Conservation (phyloP, 306 rosid species). For the Parietaria judaica region DNA sequence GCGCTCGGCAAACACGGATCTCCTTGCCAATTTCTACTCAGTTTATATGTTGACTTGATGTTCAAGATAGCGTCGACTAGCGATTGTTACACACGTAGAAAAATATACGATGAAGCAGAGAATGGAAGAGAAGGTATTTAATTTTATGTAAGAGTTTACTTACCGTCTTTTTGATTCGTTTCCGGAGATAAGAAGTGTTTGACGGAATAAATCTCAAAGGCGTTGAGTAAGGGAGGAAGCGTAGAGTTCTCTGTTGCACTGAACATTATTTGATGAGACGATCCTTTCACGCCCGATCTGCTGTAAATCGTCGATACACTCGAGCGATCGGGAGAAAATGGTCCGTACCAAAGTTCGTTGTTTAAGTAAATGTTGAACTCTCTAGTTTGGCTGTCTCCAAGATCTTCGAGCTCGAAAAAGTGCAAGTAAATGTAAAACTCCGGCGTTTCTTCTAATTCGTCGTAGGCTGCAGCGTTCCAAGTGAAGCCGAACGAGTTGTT, state of each 20-base stretch:
- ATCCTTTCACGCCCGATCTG: background rate
- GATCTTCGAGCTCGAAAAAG: conserved; percentile 30
- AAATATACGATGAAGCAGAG: background rate
- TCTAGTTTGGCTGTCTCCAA: conserved; percentile 22
- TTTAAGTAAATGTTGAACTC: conserved; percentile 32
- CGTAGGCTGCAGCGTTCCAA: background rate
- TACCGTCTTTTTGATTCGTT: conserved; percentile 37
- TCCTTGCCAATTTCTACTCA: conserved; percentile 30
- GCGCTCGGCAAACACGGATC: conserved; percentile 25
- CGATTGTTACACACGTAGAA: background rate
- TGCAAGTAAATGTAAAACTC: conserved; percentile 29
- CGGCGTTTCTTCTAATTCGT: background rate
- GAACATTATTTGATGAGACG: conserved; percentile 11
- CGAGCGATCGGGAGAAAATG: conserved; percentile 8
- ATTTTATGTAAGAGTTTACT: background rate
- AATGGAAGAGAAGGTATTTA: background rate
- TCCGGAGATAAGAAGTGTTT: conserved; percentile 13
- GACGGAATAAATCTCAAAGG: conserved; percentile 34
- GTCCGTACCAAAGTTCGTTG: background rate
- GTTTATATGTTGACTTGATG: conserved; percentile 12
- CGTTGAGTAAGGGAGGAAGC: conserved; percentile 52
- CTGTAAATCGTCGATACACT: background rate
- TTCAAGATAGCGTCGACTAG: conserved; percentile 24
- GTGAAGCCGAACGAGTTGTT: background rate
- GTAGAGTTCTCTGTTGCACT: conserved; percentile 19